These are phyloP conservation scores for Blakeslea trispora DNA, from an alignment of 371 early-diverging fungal genomes.

Conservation along the genomic window DNA sequence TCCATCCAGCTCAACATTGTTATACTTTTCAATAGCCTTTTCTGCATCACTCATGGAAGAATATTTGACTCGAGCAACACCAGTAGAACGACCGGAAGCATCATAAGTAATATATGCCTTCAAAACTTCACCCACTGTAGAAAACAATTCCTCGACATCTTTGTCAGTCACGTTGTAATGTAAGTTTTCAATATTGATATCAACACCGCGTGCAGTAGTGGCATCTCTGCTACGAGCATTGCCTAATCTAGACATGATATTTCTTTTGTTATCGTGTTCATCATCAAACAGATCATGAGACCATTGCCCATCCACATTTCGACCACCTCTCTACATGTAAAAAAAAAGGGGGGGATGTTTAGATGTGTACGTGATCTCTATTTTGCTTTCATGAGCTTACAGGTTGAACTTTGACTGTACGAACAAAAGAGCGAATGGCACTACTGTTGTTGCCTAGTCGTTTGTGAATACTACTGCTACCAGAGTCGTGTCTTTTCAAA, in stretches of 20 bases:
- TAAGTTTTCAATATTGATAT: constrained; percentile 36
- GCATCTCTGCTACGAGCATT: constrained; percentile 4
- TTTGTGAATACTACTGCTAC: constrained; percentile 32
- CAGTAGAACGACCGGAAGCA: constrained; percentile 48
- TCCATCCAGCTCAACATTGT: constrained; percentile 46
- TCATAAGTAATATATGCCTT: constrained; percentile 40
- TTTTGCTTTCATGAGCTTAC: constrained; percentile 24
- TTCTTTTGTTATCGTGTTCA: constrained; percentile 7
- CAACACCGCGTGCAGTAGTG: constrained; percentile 3
- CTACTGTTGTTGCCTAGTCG: constrained; percentile 18
- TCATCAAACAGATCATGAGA: constrained; percentile 44
- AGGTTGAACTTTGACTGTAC: constrained; percentile 35
- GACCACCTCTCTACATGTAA: constrained; percentile 12
- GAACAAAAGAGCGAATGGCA: constrained; percentile 32
- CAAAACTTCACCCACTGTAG: constrained; percentile 38
- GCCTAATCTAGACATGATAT: constrained; percentile 37
- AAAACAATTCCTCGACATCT: constrained; percentile 47
- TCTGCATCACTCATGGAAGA: constrained; percentile 28
- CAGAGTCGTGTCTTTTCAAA: constrained; percentile 6
- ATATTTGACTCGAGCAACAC: constrained; percentile 37
- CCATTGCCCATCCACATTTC: constrained; percentile 38
- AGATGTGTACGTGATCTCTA: too few species aligned
- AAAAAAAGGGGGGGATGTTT: too few species aligned
- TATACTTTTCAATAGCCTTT: constrained; percentile 42
- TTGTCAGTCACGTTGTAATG: constrained; percentile 47